These are phyloP conservation scores for Exophiala sp. DNA, from an alignment of 2,329 filamentous ascomycete genomes.

Conservation along the genomic window DNA sequence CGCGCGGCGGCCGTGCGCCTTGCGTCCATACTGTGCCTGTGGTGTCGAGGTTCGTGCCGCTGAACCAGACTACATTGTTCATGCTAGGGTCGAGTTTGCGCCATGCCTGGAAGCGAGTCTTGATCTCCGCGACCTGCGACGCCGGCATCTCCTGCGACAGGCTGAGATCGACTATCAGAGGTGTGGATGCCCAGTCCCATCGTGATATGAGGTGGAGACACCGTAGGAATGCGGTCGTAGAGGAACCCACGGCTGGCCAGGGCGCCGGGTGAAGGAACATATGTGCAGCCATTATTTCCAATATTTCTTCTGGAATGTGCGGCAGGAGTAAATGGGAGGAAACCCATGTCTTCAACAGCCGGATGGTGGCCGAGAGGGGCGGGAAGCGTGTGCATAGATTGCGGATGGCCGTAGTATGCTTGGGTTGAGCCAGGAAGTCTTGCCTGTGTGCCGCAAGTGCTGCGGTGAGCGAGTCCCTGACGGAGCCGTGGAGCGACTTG, in stretches of 20 bases:
- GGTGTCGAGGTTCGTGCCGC: conserved; percentile 69
- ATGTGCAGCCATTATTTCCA: conserved; percentile 74
- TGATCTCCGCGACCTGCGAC: conserved; percentile 36
- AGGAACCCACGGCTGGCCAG: conserved; percentile 69
- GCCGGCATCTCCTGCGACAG: conserved; percentile 55
- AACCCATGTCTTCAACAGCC: conserved; percentile 87
- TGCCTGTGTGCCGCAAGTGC: conserved; percentile 67
- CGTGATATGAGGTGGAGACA: conserved; percentile 71
- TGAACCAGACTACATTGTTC: conserved; percentile 75
- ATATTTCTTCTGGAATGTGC: conserved; percentile 71
- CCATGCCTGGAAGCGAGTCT: conserved; percentile 71
- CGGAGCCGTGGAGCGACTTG: conserved; percentile 61
- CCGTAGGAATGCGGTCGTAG: conserved; percentile 73
- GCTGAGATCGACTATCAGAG: conserved; percentile 69
- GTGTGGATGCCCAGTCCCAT: conserved; percentile 87
- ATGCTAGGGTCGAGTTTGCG: conserved; percentile 81
- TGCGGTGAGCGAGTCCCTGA: conserved; percentile 62
- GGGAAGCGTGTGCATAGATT: conserved; percentile 75
- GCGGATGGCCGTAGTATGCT: conserved; percentile 74
- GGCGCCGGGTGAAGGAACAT: conserved; percentile 77
- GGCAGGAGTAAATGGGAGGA: conserved; percentile 68
- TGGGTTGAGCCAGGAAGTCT: conserved; percentile 63
- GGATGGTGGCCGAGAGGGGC: conserved; percentile 72
- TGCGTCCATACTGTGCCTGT: conserved; percentile 79
- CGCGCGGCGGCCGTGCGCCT: conserved; percentile 62